A percentile compares a stretch with the other conserved stretches of the same genome.
Conservation (phyloP, 1,139 yeast species). For the Taphrina wiesneri region DNA sequence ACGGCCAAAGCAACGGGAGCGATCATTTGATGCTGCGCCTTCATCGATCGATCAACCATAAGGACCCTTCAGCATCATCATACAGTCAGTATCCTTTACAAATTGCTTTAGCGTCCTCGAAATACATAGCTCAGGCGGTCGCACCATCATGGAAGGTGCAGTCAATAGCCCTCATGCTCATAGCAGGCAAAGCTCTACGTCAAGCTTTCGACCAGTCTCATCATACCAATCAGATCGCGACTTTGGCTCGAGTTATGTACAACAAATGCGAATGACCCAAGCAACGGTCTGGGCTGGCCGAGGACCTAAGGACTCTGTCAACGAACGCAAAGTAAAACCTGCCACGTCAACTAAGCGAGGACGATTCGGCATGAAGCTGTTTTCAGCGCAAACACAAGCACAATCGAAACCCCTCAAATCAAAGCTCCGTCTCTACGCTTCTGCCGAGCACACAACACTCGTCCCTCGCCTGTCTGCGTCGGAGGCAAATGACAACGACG, state of each 20-base stretch:
- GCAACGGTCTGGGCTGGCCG: constrained; percentile 38
- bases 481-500: constrained; percentile 35
- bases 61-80: no score
- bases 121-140: no score
- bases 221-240: not conserved
- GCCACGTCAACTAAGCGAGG: constrained; percentile 14
- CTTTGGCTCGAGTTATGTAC: constrained; percentile 28
- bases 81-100: no score
- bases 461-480: constrained; percentile 37
- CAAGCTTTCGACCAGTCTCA: constrained; percentile 12
- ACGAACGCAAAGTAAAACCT: constrained; percentile 23
- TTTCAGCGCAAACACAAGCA: constrained; percentile 1
- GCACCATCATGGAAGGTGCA: not conserved
- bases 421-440: constrained; percentile 28
- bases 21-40: not conserved
- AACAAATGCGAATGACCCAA: constrained; percentile 31
- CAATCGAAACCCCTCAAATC: constrained; percentile 5
- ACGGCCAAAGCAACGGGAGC: not conserved
- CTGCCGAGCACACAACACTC: constrained; percentile 37
- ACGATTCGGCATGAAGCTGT: constrained; percentile 29
- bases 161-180: not conserved
- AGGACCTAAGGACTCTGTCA: constrained; percentile 34
- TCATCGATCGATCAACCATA: not conserved
- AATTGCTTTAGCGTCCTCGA: no score
- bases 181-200: constrained; percentile 10